phyloP scores from a whole-genome alignment of 2,329 filamentous ascomycete species.

The Elsinoe arachidis region DNA sequence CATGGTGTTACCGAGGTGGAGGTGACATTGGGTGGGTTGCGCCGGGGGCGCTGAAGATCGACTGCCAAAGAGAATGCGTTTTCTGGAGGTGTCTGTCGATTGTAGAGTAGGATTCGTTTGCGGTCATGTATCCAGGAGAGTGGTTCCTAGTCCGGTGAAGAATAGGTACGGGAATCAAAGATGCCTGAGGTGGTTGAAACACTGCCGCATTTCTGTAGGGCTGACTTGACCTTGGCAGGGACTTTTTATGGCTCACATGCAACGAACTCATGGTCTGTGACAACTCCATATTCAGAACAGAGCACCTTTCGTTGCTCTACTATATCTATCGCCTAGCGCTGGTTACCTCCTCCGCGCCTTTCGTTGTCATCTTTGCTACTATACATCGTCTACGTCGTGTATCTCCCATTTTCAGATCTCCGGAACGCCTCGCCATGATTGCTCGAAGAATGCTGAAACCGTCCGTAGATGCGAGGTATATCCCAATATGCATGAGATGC shows the following conservation, averaged over 20 bases:
- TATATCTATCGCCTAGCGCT: neutral
- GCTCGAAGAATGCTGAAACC: slow-evolving; percentile 2
- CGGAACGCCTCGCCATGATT: slow-evolving; percentile 12
- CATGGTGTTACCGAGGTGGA: slow-evolving; percentile 2
- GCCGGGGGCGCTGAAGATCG: neutral
- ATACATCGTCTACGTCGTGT: slow-evolving; percentile 1
- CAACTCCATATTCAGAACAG: neutral
- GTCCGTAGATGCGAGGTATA: slow-evolving; percentile 7
- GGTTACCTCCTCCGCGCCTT: neutral
- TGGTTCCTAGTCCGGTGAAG: neutral
- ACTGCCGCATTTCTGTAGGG: neutral
- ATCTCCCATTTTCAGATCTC: neutral
- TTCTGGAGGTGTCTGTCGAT: neutral
- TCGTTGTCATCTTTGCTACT: neutral
- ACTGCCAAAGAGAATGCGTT: neutral
- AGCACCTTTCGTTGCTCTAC: neutral
- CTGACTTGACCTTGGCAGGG: neutral
- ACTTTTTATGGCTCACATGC: slow-evolving; percentile 4
- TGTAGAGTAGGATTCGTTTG: neutral
- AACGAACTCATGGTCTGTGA: slow-evolving; percentile 4
- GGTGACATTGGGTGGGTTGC: slow-evolving; percentile 5
- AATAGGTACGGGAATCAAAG: neutral
- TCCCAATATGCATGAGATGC: neutral
- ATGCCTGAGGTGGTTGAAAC: slow-evolving; percentile 5
- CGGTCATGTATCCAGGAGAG: neutral